Evolutionary conservation across 768 basidiomycete species (phyloP).

Genomic region (Amanita pallidorosea): DNA sequence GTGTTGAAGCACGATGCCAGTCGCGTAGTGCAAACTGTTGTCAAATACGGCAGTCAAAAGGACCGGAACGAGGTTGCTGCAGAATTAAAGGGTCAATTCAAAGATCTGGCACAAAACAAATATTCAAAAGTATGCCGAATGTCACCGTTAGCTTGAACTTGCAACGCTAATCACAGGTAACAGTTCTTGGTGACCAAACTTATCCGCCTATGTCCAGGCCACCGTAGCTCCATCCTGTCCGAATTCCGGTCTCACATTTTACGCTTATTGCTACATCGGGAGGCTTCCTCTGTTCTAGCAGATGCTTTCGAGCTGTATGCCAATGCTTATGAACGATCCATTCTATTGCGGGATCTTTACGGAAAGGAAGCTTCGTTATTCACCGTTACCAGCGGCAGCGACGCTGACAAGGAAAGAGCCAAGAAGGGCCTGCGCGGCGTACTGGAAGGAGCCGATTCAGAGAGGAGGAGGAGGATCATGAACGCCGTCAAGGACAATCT

Average conservation of each 20-base stretch:
- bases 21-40: slow-evolving; percentile 70
- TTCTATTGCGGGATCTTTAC: slow-evolving; percentile 81
- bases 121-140: slow-evolving; percentile 65
- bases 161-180: neutral
- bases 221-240: slow-evolving; percentile 63
- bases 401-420: slow-evolving; percentile 50
- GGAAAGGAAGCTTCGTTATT: slow-evolving; percentile 82
- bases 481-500: slow-evolving; percentile 64
- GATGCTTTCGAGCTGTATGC: slow-evolving; percentile 85
- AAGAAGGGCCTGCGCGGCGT: slow-evolving; percentile 62
- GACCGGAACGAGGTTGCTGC: slow-evolving; percentile 74
- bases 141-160: neutral
- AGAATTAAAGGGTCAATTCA: slow-evolving; percentile 76
- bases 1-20: slow-evolving; percentile 90
- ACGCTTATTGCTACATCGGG: slow-evolving; percentile 71
- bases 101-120: slow-evolving; percentile 71
- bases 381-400: slow-evolving; percentile 35
- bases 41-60: slow-evolving; percentile 68
- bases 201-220: slow-evolving; percentile 61
- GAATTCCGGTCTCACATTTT: slow-evolving; percentile 74
- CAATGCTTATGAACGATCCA: slow-evolving; percentile 73
- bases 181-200: slow-evolving; percentile 80
- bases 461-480: slow-evolving; percentile 59
- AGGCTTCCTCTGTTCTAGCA: slow-evolving; percentile 75
- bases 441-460: slow-evolving; percentile 51